Conservation (phyloP, 192 early-diverging fungal species). For the Entrophospora sp. region DNA sequence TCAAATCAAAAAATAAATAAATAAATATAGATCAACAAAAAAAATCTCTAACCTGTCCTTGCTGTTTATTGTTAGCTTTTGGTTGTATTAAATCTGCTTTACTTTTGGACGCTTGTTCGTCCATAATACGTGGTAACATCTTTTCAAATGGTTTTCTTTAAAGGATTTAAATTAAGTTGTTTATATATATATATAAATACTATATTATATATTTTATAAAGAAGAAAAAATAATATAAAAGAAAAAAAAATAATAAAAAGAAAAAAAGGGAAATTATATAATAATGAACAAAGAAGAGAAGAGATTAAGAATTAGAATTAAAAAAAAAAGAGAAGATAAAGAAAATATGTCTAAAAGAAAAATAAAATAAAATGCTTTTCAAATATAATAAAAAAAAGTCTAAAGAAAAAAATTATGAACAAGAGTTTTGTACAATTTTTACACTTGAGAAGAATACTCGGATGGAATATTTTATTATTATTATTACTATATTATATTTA, state of each 20-base stretch:
- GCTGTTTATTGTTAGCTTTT: slow-evolving; percentile 57
- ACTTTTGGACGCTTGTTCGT: slow-evolving; percentile 25
- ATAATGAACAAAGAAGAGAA: too few species aligned
- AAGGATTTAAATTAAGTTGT: background rate
- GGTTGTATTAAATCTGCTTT: slow-evolving; percentile 50
- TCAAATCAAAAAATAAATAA: background rate
- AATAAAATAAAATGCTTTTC: too few species aligned
- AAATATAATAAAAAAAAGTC: slow-evolving; percentile 9
- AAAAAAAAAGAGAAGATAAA: background rate
- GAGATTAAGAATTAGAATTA: too few species aligned
- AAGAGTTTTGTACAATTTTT: slow-evolving; percentile 25
- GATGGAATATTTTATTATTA: background rate
- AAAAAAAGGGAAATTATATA: too few species aligned
- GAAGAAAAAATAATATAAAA: background rate
- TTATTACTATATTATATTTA: too few species aligned
- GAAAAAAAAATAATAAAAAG: background rate
- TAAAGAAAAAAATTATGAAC: slow-evolving; percentile 21
- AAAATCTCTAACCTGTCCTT: slow-evolving; percentile 46
- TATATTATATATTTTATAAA: slow-evolving; percentile 2
- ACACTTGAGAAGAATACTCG: slow-evolving; percentile 9
- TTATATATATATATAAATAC: background rate
- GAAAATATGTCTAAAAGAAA: too few species aligned
- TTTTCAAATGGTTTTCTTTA: background rate
- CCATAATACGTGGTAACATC: slow-evolving; percentile 31
- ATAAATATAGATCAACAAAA: background rate